Conservation (phyloP, 164 flowering plant species). For the Nymphaea thermarum region DNA sequence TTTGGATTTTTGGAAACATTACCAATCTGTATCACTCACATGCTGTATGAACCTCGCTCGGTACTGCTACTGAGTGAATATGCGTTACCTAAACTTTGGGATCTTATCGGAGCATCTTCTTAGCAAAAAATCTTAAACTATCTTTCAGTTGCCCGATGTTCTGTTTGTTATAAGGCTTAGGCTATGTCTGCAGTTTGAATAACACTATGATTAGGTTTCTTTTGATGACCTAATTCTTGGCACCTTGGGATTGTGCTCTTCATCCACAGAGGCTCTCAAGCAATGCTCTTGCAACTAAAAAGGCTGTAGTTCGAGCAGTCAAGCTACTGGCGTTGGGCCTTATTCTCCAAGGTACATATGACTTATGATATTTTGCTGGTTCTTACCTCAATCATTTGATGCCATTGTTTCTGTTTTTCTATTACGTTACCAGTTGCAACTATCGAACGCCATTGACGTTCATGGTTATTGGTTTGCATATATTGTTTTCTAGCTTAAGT, state of each 20-base stretch:
- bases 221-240: not conserved
- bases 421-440: not conserved
- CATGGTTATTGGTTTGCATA: not conserved
- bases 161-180: too few species aligned
- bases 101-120: too few species aligned
- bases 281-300: constrained; percentile 33
- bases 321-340: constrained; percentile 50
- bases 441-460: not conserved
- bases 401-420: not conserved
- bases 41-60: too few species aligned
- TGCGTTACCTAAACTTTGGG: too few species aligned
- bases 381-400: not conserved
- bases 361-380: not conserved
- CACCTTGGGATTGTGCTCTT: not conserved
- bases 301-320: constrained; percentile 36
- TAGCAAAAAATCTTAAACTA: too few species aligned
- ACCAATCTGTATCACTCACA: too few species aligned
- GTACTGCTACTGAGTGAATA: too few species aligned
- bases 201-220: not conserved
- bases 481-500: not conserved
- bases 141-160: too few species aligned
- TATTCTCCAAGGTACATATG: constrained; percentile 50
- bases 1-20: too few species aligned
- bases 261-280: constrained; percentile 31
- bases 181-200: too few species aligned